phyloP scores from a whole-genome alignment of 2,329 filamentous ascomycete species.

The Paraconiothyrium sp. region DNA sequence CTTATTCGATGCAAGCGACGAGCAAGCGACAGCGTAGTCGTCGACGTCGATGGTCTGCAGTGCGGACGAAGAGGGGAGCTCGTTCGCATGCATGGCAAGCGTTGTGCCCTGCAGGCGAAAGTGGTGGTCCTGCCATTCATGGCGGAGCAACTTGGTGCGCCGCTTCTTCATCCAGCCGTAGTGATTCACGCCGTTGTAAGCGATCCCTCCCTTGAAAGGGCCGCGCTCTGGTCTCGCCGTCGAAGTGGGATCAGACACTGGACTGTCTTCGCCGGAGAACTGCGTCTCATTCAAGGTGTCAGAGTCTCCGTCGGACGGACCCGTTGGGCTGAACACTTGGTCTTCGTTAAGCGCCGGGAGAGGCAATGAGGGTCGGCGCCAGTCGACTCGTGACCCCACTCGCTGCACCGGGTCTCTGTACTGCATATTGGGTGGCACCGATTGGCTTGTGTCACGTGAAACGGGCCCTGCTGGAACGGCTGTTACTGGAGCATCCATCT shows the following conservation, averaged over 20 bases:
- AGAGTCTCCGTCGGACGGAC: slow-evolving; percentile 43
- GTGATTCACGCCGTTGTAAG: slow-evolving; percentile 68
- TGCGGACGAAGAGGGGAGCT: slow-evolving; percentile 66
- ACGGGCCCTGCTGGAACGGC: slow-evolving; percentile 76
- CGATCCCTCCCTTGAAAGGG: slow-evolving; percentile 49
- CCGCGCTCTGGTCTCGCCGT: slow-evolving; percentile 40
- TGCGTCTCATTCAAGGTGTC: slow-evolving; percentile 46
- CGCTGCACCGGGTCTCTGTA: slow-evolving; percentile 67
- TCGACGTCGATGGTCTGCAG: slow-evolving; percentile 87
- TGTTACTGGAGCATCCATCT: slow-evolving; percentile 87
- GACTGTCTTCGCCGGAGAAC: slow-evolving; percentile 44
- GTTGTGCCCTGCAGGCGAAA: slow-evolving; percentile 76
- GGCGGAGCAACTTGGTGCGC: slow-evolving; percentile 84
- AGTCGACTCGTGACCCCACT: slow-evolving; percentile 54
- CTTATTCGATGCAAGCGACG: slow-evolving; percentile 79
- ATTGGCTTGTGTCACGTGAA: slow-evolving; percentile 82
- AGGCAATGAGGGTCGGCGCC: slow-evolving; percentile 72
- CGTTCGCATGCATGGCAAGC: slow-evolving; percentile 72
- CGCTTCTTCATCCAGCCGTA: slow-evolving; percentile 95
- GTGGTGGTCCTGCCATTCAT: slow-evolving; percentile 94
- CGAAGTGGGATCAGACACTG: slow-evolving; percentile 46
- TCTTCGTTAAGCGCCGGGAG: slow-evolving; percentile 77
- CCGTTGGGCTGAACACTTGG: slow-evolving; percentile 54
- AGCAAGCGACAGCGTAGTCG: slow-evolving; percentile 88
- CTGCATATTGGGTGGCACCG: slow-evolving; percentile 92